Percentiles rank a stretch among this genome's conserved stretches.
phyloP scores from a whole-genome alignment of 129 eudicot genomes.

The Helianthus tuberosus region DNA sequence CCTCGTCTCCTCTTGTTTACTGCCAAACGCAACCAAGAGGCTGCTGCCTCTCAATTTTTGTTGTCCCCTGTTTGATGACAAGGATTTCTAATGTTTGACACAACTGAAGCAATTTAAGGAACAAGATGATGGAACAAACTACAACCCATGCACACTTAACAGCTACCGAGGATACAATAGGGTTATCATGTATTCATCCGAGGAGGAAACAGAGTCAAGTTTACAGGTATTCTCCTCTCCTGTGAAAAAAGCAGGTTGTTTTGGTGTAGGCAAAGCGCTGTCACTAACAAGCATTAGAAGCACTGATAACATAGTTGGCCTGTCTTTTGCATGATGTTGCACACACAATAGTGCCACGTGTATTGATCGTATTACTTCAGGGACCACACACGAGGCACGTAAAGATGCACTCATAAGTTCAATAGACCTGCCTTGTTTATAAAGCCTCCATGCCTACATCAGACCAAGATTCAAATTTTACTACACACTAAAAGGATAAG shows the following conservation, averaged over 20 bases:
- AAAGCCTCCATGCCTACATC: slow-evolving; percentile 31
- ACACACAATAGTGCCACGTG: slow-evolving; percentile 37
- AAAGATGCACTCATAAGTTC: slow-evolving; percentile 18
- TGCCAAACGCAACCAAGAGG: too few species aligned
- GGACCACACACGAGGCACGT: neutral
- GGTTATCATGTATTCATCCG: slow-evolving; percentile 9
- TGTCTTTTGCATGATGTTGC: slow-evolving; percentile 33
- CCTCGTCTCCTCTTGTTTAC: too few species aligned
- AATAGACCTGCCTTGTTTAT: slow-evolving; percentile 12
- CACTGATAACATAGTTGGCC: slow-evolving; percentile 35
- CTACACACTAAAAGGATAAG: neutral
- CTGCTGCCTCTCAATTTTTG: too few species aligned
- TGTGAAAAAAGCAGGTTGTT: slow-evolving; percentile 32
- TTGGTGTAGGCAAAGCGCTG: slow-evolving; percentile 20
- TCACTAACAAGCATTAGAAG: slow-evolving; percentile 36
- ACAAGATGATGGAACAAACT: too few species aligned
- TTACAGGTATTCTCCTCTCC: neutral
- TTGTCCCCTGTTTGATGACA: too few species aligned
- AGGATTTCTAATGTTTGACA: too few species aligned
- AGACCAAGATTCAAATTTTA: neutral
- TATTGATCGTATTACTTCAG: slow-evolving; percentile 29
- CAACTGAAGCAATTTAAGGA: too few species aligned
- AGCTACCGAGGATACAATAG: slow-evolving; percentile 5
- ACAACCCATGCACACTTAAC: too few species aligned
- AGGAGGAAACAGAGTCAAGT: neutral